A percentile compares a stretch with the other conserved stretches of the same genome.
Evolutionary conservation across 805 yeast genomes (phyloP).

Genomic region (Hanseniaspora jakobsenii): DNA sequence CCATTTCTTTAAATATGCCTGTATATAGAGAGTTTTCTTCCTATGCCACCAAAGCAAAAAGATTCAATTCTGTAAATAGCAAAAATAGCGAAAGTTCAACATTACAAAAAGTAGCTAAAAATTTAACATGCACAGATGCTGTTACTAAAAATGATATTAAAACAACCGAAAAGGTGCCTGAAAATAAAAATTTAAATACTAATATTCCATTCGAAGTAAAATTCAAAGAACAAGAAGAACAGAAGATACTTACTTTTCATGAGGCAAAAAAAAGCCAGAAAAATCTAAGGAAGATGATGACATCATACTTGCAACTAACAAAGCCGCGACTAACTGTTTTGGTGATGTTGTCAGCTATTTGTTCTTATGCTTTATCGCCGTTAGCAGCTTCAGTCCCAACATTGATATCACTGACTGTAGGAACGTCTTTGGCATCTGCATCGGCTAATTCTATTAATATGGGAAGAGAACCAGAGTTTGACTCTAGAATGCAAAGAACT

Average conservation of each 20-base stretch:
- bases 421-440: constrained; percentile 80
- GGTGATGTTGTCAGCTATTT: constrained; percentile 82
- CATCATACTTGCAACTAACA: constrained; percentile 67
- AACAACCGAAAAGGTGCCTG: not conserved
- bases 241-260: constrained; percentile 12
- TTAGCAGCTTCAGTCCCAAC: constrained; percentile 60
- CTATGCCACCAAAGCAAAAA: constrained; percentile 21
- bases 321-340: constrained; percentile 81
- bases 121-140: constrained; percentile 30
- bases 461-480: constrained; percentile 92
- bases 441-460: constrained; percentile 94
- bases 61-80: constrained; percentile 17
- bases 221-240: constrained; percentile 26
- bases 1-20: too few relatives aligned
- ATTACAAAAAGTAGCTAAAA: constrained; percentile 21
- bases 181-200: constrained; percentile 15
- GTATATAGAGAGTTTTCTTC: constrained; percentile 33
- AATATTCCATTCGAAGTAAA: constrained; percentile 50
- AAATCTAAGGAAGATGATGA: constrained; percentile 30
- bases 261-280: constrained; percentile 16
- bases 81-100: constrained; percentile 10
- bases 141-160: constrained; percentile 16
- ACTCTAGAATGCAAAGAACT: constrained; percentile 77
- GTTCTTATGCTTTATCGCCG: constrained; percentile 89
- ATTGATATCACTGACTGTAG: constrained; percentile 60